Conservation (phyloP, 2,329 filamentous ascomycete species). For the Diaporthe nobilis region DNA sequence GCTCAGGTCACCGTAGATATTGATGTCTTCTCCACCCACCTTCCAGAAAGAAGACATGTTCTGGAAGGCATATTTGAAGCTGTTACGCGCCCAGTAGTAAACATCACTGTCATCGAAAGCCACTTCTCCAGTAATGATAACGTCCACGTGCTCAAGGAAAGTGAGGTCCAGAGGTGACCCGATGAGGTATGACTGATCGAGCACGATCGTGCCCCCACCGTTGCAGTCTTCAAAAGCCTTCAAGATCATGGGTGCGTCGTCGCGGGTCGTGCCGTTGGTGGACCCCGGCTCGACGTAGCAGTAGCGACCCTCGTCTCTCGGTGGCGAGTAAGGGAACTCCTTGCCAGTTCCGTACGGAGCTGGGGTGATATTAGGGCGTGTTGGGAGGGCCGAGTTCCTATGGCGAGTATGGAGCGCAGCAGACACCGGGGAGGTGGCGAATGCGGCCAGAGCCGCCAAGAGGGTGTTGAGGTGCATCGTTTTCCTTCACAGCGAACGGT, state of each 20-base stretch:
- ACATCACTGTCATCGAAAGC: conserved; percentile 67
- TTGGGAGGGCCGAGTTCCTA: not conserved
- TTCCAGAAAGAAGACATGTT: conserved; percentile 72
- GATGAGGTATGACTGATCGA: conserved; percentile 68
- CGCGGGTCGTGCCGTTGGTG: conserved; percentile 33
- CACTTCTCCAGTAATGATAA: conserved; percentile 58
- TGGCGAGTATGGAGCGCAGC: not conserved
- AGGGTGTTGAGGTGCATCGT: not conserved
- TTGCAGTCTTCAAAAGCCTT: conserved; percentile 71
- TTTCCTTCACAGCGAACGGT: not conserved
- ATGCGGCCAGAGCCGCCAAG: not conserved
- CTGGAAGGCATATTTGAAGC: conserved; percentile 69
- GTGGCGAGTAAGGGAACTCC: conserved; percentile 37
- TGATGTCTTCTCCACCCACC: conserved; percentile 70
- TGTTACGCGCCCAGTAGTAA: conserved; percentile 66
- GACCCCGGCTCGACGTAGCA: conserved; percentile 47
- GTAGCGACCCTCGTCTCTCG: conserved; percentile 44
- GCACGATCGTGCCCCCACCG: conserved; percentile 71
- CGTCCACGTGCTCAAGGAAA: conserved; percentile 68
- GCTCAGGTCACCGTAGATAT: conserved; percentile 65
- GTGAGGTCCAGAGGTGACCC: conserved; percentile 70
- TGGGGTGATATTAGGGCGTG: conserved; percentile 23
- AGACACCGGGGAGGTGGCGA: not conserved
- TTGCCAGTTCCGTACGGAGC: conserved; percentile 31
- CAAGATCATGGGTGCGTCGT: conserved; percentile 62